Conservation (phyloP, 805 yeast species). For the Maudiozyma barnettii region DNA sequence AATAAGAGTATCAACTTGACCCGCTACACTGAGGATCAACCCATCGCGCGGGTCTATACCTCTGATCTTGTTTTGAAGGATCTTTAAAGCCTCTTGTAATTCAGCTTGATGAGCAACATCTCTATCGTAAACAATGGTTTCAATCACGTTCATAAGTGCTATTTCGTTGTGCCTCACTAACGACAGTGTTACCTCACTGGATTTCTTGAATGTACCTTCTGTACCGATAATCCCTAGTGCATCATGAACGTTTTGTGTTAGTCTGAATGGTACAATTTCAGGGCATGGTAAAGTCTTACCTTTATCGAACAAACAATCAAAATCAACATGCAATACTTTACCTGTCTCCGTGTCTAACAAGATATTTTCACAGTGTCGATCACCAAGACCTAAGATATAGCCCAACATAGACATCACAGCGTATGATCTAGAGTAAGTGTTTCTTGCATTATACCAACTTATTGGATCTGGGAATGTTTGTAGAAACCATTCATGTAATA, state of each 20-base stretch:
- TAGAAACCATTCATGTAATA: slow-evolving; percentile 77
- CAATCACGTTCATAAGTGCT: slow-evolving; percentile 79
- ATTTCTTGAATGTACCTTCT: slow-evolving; percentile 79
- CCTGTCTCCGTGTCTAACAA: slow-evolving; percentile 67
- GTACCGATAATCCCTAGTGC: slow-evolving; percentile 83
- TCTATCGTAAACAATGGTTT: slow-evolving; percentile 77
- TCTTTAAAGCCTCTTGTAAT: slow-evolving; percentile 50
- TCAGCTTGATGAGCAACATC: slow-evolving; percentile 39
- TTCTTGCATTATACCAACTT: slow-evolving; percentile 75
- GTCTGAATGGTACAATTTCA: slow-evolving; percentile 87
- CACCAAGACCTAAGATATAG: slow-evolving; percentile 87
- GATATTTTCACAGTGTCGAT: slow-evolving; percentile 90
- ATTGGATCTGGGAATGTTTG: slow-evolving; percentile 85
- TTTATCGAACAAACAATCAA: slow-evolving; percentile 91
- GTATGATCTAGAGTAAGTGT: slow-evolving; percentile 61
- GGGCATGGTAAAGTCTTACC: slow-evolving; percentile 66
- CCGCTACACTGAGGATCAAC: slow-evolving; percentile 78
- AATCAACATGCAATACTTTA: slow-evolving; percentile 83
- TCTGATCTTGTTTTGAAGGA: slow-evolving; percentile 68
- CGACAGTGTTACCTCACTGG: slow-evolving; percentile 75
- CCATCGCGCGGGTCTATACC: slow-evolving; percentile 79
- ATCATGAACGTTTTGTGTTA: slow-evolving; percentile 81
- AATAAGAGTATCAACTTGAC: slow-evolving; percentile 84
- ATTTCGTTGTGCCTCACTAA: slow-evolving; percentile 72
- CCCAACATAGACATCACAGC: slow-evolving; percentile 99